phyloP scores from a whole-genome alignment of 768 basidiomycete genomes.

The Boletus rubroflammeus region DNA sequence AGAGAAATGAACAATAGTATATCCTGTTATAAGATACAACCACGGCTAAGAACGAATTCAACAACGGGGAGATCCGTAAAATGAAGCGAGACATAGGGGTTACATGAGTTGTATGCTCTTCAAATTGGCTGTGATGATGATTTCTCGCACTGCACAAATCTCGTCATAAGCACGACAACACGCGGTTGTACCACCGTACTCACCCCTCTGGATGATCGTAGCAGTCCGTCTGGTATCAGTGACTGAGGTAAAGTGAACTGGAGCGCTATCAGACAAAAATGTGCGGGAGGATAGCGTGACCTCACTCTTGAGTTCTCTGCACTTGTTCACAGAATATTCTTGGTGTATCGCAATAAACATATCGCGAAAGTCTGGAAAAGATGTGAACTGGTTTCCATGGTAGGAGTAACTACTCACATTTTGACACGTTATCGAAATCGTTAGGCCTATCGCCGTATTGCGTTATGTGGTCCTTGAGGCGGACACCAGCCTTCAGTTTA shows the following conservation, averaged over 20 bases:
- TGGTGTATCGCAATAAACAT: constrained; percentile 73
- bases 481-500: constrained; percentile 75
- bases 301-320: constrained; percentile 71
- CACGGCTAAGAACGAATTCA: constrained; percentile 7
- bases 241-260: constrained; percentile 78
- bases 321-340: constrained; percentile 61
- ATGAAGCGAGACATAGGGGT: constrained; percentile 2
- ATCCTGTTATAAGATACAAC: constrained; percentile 16
- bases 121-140: constrained; percentile 65
- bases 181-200: constrained; percentile 19
- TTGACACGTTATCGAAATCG: constrained; percentile 71
- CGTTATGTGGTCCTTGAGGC: constrained; percentile 63
- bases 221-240: constrained; percentile 75
- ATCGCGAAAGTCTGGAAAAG: constrained; percentile 58
- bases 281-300: neutral
- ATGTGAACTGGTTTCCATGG: neutral
- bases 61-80: neutral
- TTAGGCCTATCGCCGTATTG: constrained; percentile 74
- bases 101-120: constrained; percentile 46
- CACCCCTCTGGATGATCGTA: constrained; percentile 72
- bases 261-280: constrained; percentile 7
- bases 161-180: constrained; percentile 1
- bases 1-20: constrained; percentile 14
- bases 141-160: constrained; percentile 53
- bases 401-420: constrained; percentile 48